Base-by-base conservation (phyloP, 257 asterid genomes). In the Leptodermis oblonga region DNA sequence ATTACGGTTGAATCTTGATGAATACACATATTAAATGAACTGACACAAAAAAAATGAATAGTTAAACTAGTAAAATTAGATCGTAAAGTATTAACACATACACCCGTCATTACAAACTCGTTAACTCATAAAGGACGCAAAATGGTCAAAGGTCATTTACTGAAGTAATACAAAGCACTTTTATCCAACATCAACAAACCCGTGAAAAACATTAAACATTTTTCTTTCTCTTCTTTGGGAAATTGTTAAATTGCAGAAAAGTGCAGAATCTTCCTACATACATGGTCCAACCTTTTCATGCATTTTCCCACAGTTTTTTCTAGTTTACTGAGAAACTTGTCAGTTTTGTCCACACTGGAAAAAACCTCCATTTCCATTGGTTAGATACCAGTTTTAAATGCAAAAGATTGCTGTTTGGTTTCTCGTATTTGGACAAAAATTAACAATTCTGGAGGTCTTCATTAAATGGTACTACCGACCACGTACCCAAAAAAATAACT, bases 151-250 rank as follows among this genome's bases (percentile, higher is more conserved):
- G 59, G n/a, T n/a, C n/a, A 20, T 30, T 52, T 22, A 52, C 30
- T 52, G 30, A 52, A 52, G n/a, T 26, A 22, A 52, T 52, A 52
- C 23, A 30, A 52, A 52, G 11, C 59, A 20, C 23, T 52, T 52
- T 20, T 30, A 30, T 52, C 59, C 30, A 52, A 7, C 64, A 58
- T 58, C 64, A 58, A 31, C 42, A 58, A 12, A 8, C 26, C 64
- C 64, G 64, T 58, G 64, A 58, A 58, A 58, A 58, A 41, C 64
- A 58, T 58, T 58, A 5, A 31, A 28, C n/a, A 3, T 58, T 20
- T 28, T 14, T 31, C 41, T 20, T 13, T 31, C 10, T 7, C 13
- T 39, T 13, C 5, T 52, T 52, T 5, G 59, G 59, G 59, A 52
- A 52, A 22, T 52, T 52, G 28, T 52, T 52, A 30, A 22, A 52